These are phyloP conservation scores for Aurinia saxatilis DNA, from an alignment of 345 rosid genomes.

Conservation along the genomic window DNA sequence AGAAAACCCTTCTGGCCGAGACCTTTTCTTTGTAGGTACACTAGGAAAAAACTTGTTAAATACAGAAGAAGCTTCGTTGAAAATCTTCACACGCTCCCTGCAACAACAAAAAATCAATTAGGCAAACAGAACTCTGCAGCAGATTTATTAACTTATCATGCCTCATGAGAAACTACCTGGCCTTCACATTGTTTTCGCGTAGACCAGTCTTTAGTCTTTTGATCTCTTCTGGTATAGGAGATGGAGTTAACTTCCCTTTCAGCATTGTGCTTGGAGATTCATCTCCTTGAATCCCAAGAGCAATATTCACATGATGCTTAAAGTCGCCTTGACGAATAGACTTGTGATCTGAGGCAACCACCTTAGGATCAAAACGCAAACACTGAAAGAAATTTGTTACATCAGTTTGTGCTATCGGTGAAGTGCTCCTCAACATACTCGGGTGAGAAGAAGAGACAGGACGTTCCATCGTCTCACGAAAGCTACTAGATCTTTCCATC, in stretches of 20 bases:
- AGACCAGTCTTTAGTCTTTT: constrained; percentile 61
- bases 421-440: constrained; percentile 56
- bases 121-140: constrained; percentile 18
- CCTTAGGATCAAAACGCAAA: constrained; percentile 71
- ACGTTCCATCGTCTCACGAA: constrained; percentile 71
- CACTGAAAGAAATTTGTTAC: constrained; percentile 65
- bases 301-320: constrained; percentile 56
- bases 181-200: constrained; percentile 58
- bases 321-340: constrained; percentile 68
- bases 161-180: constrained; percentile 72
- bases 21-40: constrained; percentile 77
- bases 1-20: constrained; percentile 63
- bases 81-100: constrained; percentile 79
- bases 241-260: constrained; percentile 52
- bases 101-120: constrained; percentile 28
- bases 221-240: constrained; percentile 67
- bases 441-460: constrained; percentile 64
- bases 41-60: constrained; percentile 71
- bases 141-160: constrained; percentile 9
- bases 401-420: constrained; percentile 56
- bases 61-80: constrained; percentile 73
- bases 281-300: constrained; percentile 72
- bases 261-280: constrained; percentile 51
- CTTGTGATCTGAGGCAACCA: constrained; percentile 66
- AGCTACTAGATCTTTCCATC: constrained; percentile 83